A percentile compares a stretch with the other conserved stretches of the same genome.
phyloP scores from a whole-genome alignment of 345 rosid genomes.

The Syzygium grande region DNA sequence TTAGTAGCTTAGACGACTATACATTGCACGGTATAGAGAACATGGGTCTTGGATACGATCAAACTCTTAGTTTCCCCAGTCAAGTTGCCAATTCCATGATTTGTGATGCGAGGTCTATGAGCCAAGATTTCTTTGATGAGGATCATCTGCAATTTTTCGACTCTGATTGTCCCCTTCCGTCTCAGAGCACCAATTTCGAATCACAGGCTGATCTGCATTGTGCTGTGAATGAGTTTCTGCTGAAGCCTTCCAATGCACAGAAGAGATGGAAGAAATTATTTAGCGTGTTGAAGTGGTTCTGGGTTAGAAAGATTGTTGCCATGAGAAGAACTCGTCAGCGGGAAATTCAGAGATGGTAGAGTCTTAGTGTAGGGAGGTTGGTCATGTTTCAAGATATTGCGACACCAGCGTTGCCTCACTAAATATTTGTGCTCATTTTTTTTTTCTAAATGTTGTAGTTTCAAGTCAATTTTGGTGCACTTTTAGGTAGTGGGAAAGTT shows the following conservation, averaged over 20 bases:
- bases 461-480: not conserved
- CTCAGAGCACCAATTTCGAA: conserved; percentile 38
- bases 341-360: conserved; percentile 23
- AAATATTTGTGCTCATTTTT: not conserved
- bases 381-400: not conserved
- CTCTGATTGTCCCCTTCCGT: conserved; percentile 18
- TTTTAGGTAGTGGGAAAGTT: not conserved
- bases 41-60: conserved; percentile 48
- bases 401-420: not conserved
- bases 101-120: conserved; percentile 39
- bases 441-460: not conserved
- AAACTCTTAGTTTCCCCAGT: conserved; percentile 32
- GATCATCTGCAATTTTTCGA: conserved; percentile 53
- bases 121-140: conserved; percentile 60
- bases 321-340: conserved; percentile 18
- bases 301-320: conserved; percentile 35
- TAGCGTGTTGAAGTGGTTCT: conserved; percentile 76
- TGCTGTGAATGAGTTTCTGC: conserved; percentile 47
- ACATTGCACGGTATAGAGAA: conserved; percentile 44
- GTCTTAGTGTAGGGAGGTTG: not conserved
- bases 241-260: conserved; percentile 49
- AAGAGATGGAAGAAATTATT: conserved; percentile 85
- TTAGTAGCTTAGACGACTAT: conserved; percentile 53
- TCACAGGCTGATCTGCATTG: conserved; percentile 54
- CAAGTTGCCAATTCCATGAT: conserved; percentile 37